Evolutionary conservation across 2,329 filamentous ascomycete genomes (phyloP).

Genomic region (Dactylellina sp.): DNA sequence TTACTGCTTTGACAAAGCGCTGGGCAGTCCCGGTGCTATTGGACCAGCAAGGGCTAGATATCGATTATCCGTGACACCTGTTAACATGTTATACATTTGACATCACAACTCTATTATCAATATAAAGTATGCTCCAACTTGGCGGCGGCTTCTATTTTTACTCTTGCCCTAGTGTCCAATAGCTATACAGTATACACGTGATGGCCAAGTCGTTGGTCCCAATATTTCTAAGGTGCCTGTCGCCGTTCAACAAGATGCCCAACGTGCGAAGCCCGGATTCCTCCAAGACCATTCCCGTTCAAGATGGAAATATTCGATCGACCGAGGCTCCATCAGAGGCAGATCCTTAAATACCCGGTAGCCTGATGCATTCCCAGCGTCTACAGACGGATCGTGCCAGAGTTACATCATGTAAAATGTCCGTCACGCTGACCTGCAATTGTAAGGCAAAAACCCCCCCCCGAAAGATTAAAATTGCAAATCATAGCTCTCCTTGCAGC

Average conservation of each 20-base stretch:
- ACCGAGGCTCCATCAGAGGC: background rate
- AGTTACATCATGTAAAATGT: constrained; percentile 6
- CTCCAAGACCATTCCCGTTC: background rate
- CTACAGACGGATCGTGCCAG: constrained; percentile 17
- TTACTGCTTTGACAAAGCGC: too few relatives aligned
- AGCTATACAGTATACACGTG: too few relatives aligned
- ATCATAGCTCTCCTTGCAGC: constrained; percentile 2
- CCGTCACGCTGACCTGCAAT: background rate
- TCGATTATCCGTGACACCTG: too few relatives aligned
- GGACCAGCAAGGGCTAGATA: too few relatives aligned
- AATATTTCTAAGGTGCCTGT: too few relatives aligned
- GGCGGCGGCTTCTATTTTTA: too few relatives aligned
- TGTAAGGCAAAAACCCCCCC: background rate
- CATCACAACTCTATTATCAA: too few relatives aligned
- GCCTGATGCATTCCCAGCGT: constrained; percentile 30
- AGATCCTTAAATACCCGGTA: constrained; percentile 17
- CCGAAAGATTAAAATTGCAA: constrained; percentile 14
- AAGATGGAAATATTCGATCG: background rate
- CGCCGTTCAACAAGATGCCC: background rate
- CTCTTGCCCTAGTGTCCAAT: too few relatives aligned
- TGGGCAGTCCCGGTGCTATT: too few relatives aligned
- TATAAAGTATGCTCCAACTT: too few relatives aligned
- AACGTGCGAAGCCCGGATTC: background rate
- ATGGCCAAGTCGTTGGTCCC: too few relatives aligned
- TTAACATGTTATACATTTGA: too few relatives aligned